Conservation (phyloP, 1,284 basidiomycete species). For the Boletus smithii region DNA sequence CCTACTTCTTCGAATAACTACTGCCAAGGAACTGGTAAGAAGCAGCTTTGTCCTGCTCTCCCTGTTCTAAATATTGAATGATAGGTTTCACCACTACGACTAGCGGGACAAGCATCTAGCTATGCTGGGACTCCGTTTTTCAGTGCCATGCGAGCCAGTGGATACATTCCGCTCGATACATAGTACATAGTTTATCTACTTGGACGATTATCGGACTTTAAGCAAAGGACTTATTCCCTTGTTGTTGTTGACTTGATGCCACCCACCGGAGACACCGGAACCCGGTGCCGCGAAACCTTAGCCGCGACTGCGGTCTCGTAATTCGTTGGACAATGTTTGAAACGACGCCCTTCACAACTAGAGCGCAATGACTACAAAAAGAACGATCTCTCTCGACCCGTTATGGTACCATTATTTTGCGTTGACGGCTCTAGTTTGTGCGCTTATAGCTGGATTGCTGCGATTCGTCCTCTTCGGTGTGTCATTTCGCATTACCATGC, state of each 20-base stretch:
- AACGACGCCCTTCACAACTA: background rate
- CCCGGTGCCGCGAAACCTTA: no score
- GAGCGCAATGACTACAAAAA: conserved; percentile 25
- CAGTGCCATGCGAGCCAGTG: no score
- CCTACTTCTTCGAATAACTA: conserved; percentile 75
- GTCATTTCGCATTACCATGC: conserved; percentile 18
- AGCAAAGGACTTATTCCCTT: background rate
- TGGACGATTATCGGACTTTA: conserved; percentile 1
- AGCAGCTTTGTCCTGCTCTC: background rate
- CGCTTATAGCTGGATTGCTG: conserved; percentile 43
- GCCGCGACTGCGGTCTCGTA: no score
- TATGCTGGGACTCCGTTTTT: background rate
- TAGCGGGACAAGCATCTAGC: conserved; percentile 31
- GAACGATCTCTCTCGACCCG: conserved; percentile 42
- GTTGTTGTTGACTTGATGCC: no score
- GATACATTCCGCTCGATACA: background rate
- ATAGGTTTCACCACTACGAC: conserved; percentile 33
- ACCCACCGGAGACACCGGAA: no score
- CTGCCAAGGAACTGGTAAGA: conserved; percentile 64
- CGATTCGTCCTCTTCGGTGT: conserved; percentile 49
- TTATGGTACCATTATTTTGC: conserved; percentile 54
- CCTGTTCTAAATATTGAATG: conserved; percentile 7
- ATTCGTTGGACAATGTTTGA: no score
- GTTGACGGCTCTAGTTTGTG: conserved; percentile 37
- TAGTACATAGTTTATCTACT: conserved; percentile 16